Percentiles rank a stretch among this genome's conserved stretches.
Evolutionary conservation across 495 filamentous ascomycete species (phyloP).

Genomic region (Podospora sp.): DNA sequence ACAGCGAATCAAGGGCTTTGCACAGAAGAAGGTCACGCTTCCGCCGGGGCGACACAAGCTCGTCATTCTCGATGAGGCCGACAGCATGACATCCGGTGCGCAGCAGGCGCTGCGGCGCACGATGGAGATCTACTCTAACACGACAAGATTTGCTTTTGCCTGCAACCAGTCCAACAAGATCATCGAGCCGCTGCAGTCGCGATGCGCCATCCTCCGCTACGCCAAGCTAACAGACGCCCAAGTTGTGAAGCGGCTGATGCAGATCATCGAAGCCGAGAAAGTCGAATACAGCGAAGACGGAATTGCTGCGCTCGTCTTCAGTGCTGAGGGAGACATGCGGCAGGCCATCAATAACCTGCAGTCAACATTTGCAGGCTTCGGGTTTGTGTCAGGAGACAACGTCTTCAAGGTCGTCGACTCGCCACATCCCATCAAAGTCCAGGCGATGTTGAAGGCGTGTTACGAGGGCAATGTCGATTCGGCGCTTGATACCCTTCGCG

Average conservation of each 20-base stretch:
- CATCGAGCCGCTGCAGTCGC: conserved; percentile 95
- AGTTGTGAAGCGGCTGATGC: conserved; percentile 83
- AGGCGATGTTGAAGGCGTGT: conserved; percentile 97
- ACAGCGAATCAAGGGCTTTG: conserved; percentile 98
- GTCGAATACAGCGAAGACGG: conserved; percentile 91
- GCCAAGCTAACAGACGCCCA: conserved; percentile 89
- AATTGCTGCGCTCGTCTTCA: conserved; percentile 92
- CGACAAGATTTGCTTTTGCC: conserved; percentile 95
- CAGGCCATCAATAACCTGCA: conserved; percentile 99
- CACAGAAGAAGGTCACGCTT: conserved; percentile 98
- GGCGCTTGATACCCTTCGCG: conserved; percentile 83
- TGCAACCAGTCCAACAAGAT: conserved; percentile 99
- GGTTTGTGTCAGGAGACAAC: conserved; percentile 95
- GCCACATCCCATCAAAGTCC: conserved; percentile 96
- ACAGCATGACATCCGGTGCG: conserved; percentile 95
- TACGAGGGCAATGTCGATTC: conserved; percentile 87
- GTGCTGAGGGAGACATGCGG: conserved; percentile 97
- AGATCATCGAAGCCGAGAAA: conserved; percentile 88
- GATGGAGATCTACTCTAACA: conserved; percentile 98
- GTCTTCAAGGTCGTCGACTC: conserved; percentile 98
- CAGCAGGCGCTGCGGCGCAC: conserved; percentile 95
- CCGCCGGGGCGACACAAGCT: conserved; percentile 90
- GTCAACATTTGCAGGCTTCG: conserved; percentile 92
- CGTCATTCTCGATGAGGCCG: conserved; percentile 96
- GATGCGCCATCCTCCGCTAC: conserved; percentile 96